phyloP scores from a whole-genome alignment of 306 rosid genomes.

The Begonia loranthoides region DNA sequence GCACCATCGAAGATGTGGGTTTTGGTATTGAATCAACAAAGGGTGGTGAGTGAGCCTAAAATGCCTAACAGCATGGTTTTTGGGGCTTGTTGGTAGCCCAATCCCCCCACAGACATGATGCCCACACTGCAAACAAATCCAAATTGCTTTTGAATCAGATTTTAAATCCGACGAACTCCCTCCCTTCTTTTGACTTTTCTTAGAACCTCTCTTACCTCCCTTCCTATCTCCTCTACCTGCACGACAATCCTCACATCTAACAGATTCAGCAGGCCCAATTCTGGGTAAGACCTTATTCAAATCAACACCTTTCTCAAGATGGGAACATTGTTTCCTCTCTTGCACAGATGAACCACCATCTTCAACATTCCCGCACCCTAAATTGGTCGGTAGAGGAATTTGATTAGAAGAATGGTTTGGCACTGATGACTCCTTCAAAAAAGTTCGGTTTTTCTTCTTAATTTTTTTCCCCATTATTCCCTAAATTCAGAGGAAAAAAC shows the following conservation, averaged over 20 bases:
- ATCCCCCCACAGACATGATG: slow-evolving; percentile 71
- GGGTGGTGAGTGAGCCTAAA: slow-evolving; percentile 57
- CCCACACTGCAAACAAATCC: slow-evolving; percentile 91
- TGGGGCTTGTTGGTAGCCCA: slow-evolving; percentile 58
- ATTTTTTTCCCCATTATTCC: slow-evolving; percentile 76
- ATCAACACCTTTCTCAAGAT: slow-evolving; percentile 58
- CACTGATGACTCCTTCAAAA: slow-evolving; percentile 41
- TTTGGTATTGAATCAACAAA: slow-evolving; percentile 44
- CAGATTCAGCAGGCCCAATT: slow-evolving; percentile 28
- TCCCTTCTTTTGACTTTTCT: slow-evolving; percentile 63
- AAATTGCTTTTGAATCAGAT: slow-evolving; percentile 52
- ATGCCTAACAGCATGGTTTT: slow-evolving; percentile 52
- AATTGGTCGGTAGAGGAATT: slow-evolving; percentile 16
- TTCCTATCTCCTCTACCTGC: slow-evolving; percentile 47
- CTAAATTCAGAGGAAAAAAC: slow-evolving; percentile 13
- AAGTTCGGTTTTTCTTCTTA: slow-evolving; percentile 48
- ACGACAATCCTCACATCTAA: slow-evolving; percentile 66
- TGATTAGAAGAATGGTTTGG: slow-evolving; percentile 19
- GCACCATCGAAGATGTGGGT: slow-evolving; percentile 84
- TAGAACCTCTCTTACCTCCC: slow-evolving; percentile 50
- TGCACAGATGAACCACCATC: slow-evolving; percentile 29
- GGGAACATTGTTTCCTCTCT: slow-evolving; percentile 51
- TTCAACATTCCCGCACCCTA: slow-evolving; percentile 22
- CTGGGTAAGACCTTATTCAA: slow-evolving; percentile 37
- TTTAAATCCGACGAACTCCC: slow-evolving; percentile 36